phyloP scores from a whole-genome alignment of 2,329 filamentous ascomycete species.

The Sordariomycetes sp. region DNA sequence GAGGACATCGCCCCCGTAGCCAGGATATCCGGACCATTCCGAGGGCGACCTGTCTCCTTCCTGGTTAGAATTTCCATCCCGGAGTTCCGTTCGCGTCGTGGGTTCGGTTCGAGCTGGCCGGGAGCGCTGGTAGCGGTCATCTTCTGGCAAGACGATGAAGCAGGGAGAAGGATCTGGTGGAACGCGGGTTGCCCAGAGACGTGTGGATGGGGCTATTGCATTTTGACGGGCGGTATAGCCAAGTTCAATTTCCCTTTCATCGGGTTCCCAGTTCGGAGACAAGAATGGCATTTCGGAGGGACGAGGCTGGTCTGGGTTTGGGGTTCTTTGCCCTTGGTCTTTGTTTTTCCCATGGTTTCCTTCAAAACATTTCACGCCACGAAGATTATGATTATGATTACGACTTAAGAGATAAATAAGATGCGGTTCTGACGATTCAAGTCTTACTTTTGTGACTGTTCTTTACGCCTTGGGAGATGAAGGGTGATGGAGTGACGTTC shows the following conservation, averaged over 20 bases:
- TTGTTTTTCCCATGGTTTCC: conserved; percentile 1
- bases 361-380: not conserved
- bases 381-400: conserved; percentile 3
- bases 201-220: not conserved
- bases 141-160: not conserved
- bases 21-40: not conserved
- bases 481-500: not conserved
- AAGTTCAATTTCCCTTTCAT: not conserved
- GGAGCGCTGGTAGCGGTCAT: not conserved
- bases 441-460: not conserved
- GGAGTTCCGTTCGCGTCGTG: not conserved
- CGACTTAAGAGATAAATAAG: not conserved
- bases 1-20: not conserved
- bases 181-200: not conserved
- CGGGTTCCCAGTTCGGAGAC: not conserved
- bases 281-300: not conserved
- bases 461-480: not conserved
- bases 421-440: not conserved
- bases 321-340: not conserved
- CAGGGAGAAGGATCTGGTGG: not conserved
- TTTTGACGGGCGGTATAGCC: not conserved
- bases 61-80: not conserved
- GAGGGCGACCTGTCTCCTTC: not conserved
- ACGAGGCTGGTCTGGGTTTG: not conserved
- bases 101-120: no score